These are phyloP conservation scores for Mycosarcoma maydis DNA, from an alignment of 1,284 basidiomycete genomes.

Conservation along the genomic window DNA sequence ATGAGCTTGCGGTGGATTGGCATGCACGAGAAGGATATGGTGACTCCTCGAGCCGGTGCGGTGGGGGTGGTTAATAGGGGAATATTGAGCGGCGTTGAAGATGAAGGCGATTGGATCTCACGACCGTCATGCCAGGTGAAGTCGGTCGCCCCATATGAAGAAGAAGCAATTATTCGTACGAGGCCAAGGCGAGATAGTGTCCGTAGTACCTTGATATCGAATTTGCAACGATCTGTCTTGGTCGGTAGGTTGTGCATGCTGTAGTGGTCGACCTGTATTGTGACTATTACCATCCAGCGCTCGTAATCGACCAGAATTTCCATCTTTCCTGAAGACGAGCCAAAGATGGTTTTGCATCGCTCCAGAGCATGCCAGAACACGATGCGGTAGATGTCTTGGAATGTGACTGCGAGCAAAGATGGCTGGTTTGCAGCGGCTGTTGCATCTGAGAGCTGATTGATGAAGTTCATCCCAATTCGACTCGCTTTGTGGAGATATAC, in stretches of 20 bases:
- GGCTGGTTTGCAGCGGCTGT: slow-evolving; percentile 21
- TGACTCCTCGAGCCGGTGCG: slow-evolving; percentile 4
- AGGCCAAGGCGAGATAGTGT: slow-evolving; percentile 26
- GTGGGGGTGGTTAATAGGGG: background rate
- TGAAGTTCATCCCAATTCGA: slow-evolving; percentile 18
- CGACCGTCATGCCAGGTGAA: slow-evolving; percentile 16
- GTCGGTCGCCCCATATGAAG: background rate
- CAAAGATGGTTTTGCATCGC: background rate
- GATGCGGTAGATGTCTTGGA: slow-evolving; percentile 20
- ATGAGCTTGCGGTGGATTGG: slow-evolving; percentile 24
- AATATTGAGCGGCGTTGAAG: background rate
- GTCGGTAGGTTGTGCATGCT: no score
- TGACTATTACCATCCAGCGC: slow-evolving; percentile 18
- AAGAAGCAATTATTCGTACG: slow-evolving; percentile 4
- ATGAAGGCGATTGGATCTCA: background rate
- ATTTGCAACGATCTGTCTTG: no score
- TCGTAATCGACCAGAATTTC: slow-evolving; percentile 17
- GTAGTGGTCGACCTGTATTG: slow-evolving; percentile 8
- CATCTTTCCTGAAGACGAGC: slow-evolving; percentile 1
- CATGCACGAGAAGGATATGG: slow-evolving; percentile 12
- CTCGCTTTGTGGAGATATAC: no score
- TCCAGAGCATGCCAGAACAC: slow-evolving; percentile 14
- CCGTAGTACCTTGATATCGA: no score
- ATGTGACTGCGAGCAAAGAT: slow-evolving; percentile 17
- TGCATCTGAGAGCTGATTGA: slow-evolving; percentile 11